Base-by-base conservation (phyloP, 495 filamentous ascomycete species). In the Aspergillus steynii region DNA sequence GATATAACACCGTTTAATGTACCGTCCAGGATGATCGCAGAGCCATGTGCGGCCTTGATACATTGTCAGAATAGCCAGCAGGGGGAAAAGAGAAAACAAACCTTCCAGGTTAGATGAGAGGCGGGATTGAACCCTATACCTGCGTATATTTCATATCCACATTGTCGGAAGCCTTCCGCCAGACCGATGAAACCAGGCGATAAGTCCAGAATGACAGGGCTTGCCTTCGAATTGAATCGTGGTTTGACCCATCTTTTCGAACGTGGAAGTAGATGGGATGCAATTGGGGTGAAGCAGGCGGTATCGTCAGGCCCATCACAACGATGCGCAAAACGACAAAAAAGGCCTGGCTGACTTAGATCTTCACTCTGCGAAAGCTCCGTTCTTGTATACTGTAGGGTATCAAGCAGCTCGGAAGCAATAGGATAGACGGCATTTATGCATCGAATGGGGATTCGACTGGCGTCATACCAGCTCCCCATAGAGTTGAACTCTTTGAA, bases 401-500 rank as follows among this genome's bases (percentile, higher is more conserved):
- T 32, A 7, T 7, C 31, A 32, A 32, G 31, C 3, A 32, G 31
- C 31, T 32, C 31, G 31, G 31, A 7, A 3, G 3, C 31, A 32
- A 32, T 32, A 49, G 46, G 3, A 15, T 49, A 15, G 10, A 49
- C 10, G 15, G 4, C 46, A 49, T 5, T 49, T 3, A 49, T 49
- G 3, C 25, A n/a, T 26, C 10, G 4, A 49, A 49, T 49, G 12
- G 46, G 46, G 12, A 49, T 49, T 3, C 10, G 15, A 9, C 46
- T 49, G 46, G 46, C 46, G 25, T 49, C 46, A 26, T 49, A 9
- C 46, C 25, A n/a, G 14, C 25, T 15, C 12, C 4, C 46, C 46
- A 49, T 49, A 49, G 46, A 49, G 10, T 49, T 9, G 25, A 49
- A 49, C 14, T 49, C 12, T 15, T 49, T 49, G 46, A 49, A 49